Base-by-base conservation (phyloP, 805 yeast species). In the Candida vaughaniae region DNA sequence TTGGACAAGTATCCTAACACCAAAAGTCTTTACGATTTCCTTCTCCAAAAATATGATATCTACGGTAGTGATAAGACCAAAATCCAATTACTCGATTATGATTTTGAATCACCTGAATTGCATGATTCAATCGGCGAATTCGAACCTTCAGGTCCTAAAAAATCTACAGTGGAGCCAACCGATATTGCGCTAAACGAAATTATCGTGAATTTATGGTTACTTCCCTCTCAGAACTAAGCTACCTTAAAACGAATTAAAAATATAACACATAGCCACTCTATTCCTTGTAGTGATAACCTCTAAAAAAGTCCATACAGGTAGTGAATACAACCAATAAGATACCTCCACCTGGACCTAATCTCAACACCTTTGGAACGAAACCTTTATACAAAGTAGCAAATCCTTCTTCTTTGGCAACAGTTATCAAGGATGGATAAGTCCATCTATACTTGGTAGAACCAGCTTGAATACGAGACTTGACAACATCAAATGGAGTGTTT, bases 321-420 rank as follows among this genome's bases (percentile, higher is more conserved):
- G 96, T 88, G 75, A 89, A 93, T n/a, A 93, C 99, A 33, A 93
- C 98, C 60, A 93, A 75, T 56, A 93, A 71, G 50, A 93, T 89
- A 72, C 99, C 99, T 62, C 99, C 99, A 57, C 99, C 99, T 43
- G 99, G 99, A 32, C 98, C 99, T 49, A 93, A 75, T 77, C 99
- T 82, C 58, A 93, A 73, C 9, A 93, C 97, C 73, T 93, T 93
- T 50, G 99, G 99, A 47, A 90, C 60, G 77, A 93, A 91, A 27
- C 99, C 99, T 70, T 90, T 91, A 67, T 90, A 91, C 41, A 93
- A 75, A 6, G 98, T 96, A 33, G 67, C 71, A 52, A 88, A 77
- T 20, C 99, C 99, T 73, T 93, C 99, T 66, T 91, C 98, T 59
- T 71, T 78, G 53, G 80, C 79, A 16, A 93, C 86, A 14, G 80